Evolutionary conservation across 768 basidiomycete species (phyloP).

Genomic region (Nevesoporus exiguus): DNA sequence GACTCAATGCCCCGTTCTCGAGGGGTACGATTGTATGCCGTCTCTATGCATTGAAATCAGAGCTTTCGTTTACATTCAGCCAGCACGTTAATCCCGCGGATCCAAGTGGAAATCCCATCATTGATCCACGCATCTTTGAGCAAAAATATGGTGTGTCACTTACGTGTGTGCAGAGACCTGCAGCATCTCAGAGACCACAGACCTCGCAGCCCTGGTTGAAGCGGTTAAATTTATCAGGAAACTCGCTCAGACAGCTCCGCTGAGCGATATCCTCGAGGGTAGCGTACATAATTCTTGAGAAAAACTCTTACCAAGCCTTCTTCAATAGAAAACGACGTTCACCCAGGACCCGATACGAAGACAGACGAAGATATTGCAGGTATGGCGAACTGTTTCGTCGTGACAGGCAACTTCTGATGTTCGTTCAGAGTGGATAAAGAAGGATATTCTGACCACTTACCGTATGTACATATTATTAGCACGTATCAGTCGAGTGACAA

Average conservation of each 20-base stretch:
- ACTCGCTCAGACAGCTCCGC: background rate
- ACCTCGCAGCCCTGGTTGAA: background rate
- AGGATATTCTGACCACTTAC: background rate
- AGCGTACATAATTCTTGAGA: background rate
- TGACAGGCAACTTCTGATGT: background rate
- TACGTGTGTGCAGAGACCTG: background rate
- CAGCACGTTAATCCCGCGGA: background rate
- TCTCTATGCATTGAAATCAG: background rate
- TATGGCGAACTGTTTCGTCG: background rate
- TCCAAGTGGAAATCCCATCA: background rate
- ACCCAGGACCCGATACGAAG: background rate
- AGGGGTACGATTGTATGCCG: background rate
- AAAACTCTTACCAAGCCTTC: background rate
- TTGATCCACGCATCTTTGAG: background rate
- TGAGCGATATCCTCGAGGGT: background rate
- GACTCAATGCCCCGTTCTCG: constrained; percentile 1
- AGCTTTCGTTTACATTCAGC: background rate
- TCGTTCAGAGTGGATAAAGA: background rate
- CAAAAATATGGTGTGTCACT: background rate
- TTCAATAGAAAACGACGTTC: background rate
- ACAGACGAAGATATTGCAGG: constrained; percentile 3
- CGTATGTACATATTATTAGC: background rate
- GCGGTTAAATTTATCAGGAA: background rate
- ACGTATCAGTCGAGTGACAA: background rate
- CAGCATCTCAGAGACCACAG: background rate